These are phyloP conservation scores for Penicillium coprophilum DNA, from an alignment of 495 filamentous ascomycete genomes.

Conservation along the genomic window DNA sequence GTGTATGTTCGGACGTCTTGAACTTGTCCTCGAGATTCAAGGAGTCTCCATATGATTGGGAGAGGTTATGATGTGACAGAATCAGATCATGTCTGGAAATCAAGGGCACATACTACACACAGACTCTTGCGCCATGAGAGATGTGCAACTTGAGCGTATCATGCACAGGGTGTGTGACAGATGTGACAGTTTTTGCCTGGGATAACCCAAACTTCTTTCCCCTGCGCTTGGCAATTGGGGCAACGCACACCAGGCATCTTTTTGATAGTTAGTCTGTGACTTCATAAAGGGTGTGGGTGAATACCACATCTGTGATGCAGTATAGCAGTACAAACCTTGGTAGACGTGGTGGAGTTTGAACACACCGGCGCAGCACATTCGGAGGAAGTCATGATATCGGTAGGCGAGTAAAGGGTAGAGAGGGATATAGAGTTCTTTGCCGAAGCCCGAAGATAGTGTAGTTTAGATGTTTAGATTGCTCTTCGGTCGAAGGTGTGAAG, in stretches of 20 bases:
- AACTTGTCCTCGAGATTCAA: not conserved
- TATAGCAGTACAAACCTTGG: conserved; percentile 23
- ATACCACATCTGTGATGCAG: not conserved
- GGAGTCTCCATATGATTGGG: not conserved
- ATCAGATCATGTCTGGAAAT: not conserved
- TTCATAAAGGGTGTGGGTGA: not conserved
- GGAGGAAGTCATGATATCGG: conserved; percentile 13
- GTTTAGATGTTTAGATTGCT: not conserved
- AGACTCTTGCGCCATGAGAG: not conserved
- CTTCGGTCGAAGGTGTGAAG: not conserved
- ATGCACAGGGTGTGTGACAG: conserved; percentile 41
- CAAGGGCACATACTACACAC: not conserved
- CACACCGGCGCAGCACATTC: conserved; percentile 14
- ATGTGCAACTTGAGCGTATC: not conserved
- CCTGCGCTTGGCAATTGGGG: conserved; percentile 40
- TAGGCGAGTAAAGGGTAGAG: not conserved
- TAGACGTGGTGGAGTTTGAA: conserved; percentile 17
- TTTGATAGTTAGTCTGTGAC: not conserved
- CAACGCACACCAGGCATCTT: conserved; percentile 54
- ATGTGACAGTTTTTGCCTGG: conserved; percentile 51
- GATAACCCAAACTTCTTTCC: conserved; percentile 51
- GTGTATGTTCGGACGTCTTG: not conserved
- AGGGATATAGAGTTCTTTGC: not conserved
- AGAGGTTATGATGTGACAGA: not conserved
- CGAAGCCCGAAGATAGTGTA: not conserved